Evolutionary conservation across 2,329 filamentous ascomycete species (phyloP).

Genomic region (Hypoxylon sp.): DNA sequence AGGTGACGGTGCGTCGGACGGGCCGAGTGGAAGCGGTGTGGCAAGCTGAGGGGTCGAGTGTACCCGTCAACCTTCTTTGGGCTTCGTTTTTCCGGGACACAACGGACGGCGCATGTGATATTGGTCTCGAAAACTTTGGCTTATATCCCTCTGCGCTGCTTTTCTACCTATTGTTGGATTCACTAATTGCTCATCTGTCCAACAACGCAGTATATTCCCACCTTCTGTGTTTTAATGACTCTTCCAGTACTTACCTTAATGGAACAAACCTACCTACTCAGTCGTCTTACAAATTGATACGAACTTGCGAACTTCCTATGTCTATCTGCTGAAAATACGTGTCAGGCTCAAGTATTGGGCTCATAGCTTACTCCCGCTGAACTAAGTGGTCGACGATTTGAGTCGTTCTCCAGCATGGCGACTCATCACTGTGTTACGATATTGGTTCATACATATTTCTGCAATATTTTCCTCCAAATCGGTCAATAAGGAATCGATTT

Average conservation of each 20-base stretch:
- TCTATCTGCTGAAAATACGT: background rate
- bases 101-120: background rate
- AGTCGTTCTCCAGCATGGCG: too few species aligned
- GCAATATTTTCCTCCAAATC: background rate
- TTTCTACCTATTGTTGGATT: constrained; percentile 15
- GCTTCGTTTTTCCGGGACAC: background rate
- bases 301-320: background rate
- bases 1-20: constrained; percentile 4
- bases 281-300: background rate
- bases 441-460: too few species aligned
- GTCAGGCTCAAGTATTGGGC: background rate
- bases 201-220: constrained; percentile 13
- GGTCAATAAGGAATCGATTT: background rate
- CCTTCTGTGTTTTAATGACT: background rate
- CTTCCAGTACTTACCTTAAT: background rate
- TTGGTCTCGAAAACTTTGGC: constrained; percentile 4
- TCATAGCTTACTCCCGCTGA: background rate
- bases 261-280: background rate
- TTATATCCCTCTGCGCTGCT: background rate
- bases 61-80: background rate
- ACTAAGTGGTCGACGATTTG: too few species aligned
- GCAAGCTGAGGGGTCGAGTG: constrained; percentile 11
- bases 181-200: constrained; percentile 18
- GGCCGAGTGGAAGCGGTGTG: constrained; percentile 22
- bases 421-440: too few species aligned